Base-by-base conservation (phyloP, 2,329 filamentous ascomycete species). In the Aspergillus neotritici region DNA sequence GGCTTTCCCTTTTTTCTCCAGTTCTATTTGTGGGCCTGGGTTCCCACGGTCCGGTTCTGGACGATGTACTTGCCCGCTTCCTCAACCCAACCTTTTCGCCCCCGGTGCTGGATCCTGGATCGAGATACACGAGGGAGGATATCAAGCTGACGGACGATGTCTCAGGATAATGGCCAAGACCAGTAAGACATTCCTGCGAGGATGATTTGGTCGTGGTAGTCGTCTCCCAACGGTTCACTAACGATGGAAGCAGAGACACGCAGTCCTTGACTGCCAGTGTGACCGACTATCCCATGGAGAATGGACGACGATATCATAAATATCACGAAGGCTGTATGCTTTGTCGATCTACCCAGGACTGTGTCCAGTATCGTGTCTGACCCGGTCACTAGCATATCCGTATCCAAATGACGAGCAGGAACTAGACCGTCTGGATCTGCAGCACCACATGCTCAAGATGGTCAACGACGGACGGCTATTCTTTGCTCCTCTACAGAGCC, bases 351-450 rank as follows among this genome's bases (percentile, higher is more conserved):
- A 33, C 17, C 21, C 9, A 25, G 21, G 21, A 25, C 21, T 30
- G n/a, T 35, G 14, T 16, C 31, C 12, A 16, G 15, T 31, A 34
- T 28, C 17, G 34, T 36, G 40, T 46, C 51, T 61, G 31, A 59
- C 48, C 38, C 5, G 16, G 11, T 34, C 8, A 14, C 12, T 41
- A 67, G 64, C 63, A 45, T 72, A 72, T 51, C 47, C 64, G 10
- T 71, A 67, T 37, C 75, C 76, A 39, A 78, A 78, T 57, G 76
- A 79, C 56, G 71, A 74, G 49, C 60, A 67, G 47, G 78, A 80
- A 56, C 65, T 77, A 38, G 73, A 78, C 50, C 73, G 77, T 10
- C 64, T 79, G 12, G 75, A 80, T 48, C 62, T 76, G 50, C 73
- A 76, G 51, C 76, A 80, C 58, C 70, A 78, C 52, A 70, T 80